A percentile compares a stretch with the other conserved stretches of the same genome.
Conservation (phyloP, 805 yeast genomes). For the Yamadazyma scolyti region DNA sequence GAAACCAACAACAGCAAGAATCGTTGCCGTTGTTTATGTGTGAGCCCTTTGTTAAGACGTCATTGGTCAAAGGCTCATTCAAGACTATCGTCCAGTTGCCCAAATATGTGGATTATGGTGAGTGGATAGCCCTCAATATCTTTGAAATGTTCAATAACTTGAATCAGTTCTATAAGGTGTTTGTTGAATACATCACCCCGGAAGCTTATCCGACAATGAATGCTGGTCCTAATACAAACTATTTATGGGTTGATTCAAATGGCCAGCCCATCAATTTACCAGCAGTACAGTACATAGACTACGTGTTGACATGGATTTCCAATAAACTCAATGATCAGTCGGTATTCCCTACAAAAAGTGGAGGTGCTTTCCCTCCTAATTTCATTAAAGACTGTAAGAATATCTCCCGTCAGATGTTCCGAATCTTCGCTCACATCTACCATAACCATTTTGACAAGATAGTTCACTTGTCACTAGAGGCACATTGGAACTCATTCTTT, state of each 20-base stretch:
- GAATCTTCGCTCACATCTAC: conserved; percentile 93
- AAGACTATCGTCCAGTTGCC: conserved; percentile 94
- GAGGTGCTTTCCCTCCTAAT: conserved; percentile 84
- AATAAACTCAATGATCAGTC: conserved; percentile 85
- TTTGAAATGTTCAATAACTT: conserved; percentile 86
- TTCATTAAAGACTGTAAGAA: conserved; percentile 80
- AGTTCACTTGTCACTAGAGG: conserved; percentile 88
- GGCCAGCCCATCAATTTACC: conserved; percentile 84
- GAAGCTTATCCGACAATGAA: conserved; percentile 90
- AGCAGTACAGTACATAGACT: conserved; percentile 89
- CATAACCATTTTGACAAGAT: conserved; percentile 92
- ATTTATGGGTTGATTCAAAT: conserved; percentile 78
- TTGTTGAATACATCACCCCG: conserved; percentile 87
- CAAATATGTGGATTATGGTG: conserved; percentile 88
- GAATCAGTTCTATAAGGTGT: conserved; percentile 85
- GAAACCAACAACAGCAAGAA: conserved; percentile 14
- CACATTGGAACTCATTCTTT: conserved; percentile 97
- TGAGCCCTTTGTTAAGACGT: conserved; percentile 91
- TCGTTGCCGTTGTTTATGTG: conserved; percentile 68
- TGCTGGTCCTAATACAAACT: conserved; percentile 91
- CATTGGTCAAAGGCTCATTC: conserved; percentile 93
- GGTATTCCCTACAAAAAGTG: conserved; percentile 87
- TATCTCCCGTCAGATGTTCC: conserved; percentile 86
- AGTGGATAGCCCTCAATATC: conserved; percentile 92
- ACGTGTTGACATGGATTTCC: conserved; percentile 86